Evolutionary conservation across 768 basidiomycete genomes (phyloP).

Genomic region (Pulveroboletus frians): DNA sequence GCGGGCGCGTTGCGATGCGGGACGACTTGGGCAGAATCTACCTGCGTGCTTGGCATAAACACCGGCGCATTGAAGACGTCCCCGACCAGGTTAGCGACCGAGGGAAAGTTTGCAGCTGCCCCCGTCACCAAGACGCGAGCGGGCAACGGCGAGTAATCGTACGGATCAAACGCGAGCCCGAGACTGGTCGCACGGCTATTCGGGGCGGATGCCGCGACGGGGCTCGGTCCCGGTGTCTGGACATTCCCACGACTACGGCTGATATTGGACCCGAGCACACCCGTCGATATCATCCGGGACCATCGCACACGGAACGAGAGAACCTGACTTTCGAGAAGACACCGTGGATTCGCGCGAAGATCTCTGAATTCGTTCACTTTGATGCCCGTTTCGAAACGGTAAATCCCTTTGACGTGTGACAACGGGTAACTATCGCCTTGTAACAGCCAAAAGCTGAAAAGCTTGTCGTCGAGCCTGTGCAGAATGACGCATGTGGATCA

Average conservation of each 20-base stretch:
- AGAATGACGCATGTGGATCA: neutral
- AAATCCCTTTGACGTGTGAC: constrained; percentile 79
- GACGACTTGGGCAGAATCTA: constrained; percentile 69
- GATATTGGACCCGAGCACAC: constrained; percentile 50
- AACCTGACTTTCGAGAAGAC: constrained; percentile 76
- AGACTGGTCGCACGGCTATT: constrained; percentile 37
- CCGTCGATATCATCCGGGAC: constrained; percentile 66
- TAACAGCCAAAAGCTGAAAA: constrained; percentile 85
- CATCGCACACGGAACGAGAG: constrained; percentile 80
- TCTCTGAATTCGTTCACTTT: constrained; percentile 87
- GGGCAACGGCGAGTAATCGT: constrained; percentile 64
- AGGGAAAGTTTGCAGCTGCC: constrained; percentile 80
- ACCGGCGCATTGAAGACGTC: constrained; percentile 83
- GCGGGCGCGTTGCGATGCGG: constrained; percentile 72
- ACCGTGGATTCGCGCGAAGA: constrained; percentile 82
- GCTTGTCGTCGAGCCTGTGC: constrained; percentile 79
- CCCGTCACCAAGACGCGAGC: constrained; percentile 65
- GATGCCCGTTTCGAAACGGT: constrained; percentile 82
- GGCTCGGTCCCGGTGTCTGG: constrained; percentile 28
- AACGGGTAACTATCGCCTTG: constrained; percentile 74
- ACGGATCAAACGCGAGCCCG: constrained; percentile 74
- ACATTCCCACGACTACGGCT: constrained; percentile 31
- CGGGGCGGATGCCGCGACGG: constrained; percentile 13
- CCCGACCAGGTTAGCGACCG: constrained; percentile 71
- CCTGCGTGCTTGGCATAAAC: constrained; percentile 66